Evolutionary conservation across 306 rosid species (phyloP).

Genomic region (Bauhinia variegata): DNA sequence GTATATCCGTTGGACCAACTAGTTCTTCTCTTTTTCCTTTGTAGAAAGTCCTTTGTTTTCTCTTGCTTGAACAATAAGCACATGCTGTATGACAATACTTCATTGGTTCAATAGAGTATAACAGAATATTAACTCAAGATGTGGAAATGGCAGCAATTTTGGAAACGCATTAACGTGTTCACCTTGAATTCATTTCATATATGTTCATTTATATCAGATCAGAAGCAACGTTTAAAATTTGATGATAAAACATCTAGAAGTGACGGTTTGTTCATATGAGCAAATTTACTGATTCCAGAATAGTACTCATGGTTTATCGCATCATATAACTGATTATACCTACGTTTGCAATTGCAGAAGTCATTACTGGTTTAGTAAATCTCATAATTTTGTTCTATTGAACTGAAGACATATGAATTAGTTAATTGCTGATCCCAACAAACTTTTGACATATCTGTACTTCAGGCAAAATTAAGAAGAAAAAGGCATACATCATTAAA

Average conservation of each 20-base stretch:
- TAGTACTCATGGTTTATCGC: no score
- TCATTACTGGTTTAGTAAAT: no score
- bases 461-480: no score
- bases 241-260: not conserved
- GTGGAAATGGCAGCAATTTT: no score
- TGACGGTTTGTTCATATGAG: not conserved
- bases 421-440: no score
- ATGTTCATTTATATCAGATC: not conserved
- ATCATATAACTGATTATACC: no score
- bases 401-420: no score
- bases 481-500: no score
- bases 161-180: not conserved
- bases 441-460: no score
- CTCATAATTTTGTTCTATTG: no score
- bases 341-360: no score
- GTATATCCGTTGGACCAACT: no score
- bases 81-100: constrained; percentile 18
- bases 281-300: not conserved
- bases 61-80: constrained; percentile 12
- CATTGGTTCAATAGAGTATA: not conserved
- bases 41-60: not conserved
- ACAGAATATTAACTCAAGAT: not conserved
- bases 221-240: not conserved
- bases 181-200: not conserved
- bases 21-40: constrained; percentile 29